Percentiles rank a stretch among this genome's conserved stretches.
phyloP scores from a whole-genome alignment of 768 basidiomycete genomes.

The Kwoniella shandongensis region DNA sequence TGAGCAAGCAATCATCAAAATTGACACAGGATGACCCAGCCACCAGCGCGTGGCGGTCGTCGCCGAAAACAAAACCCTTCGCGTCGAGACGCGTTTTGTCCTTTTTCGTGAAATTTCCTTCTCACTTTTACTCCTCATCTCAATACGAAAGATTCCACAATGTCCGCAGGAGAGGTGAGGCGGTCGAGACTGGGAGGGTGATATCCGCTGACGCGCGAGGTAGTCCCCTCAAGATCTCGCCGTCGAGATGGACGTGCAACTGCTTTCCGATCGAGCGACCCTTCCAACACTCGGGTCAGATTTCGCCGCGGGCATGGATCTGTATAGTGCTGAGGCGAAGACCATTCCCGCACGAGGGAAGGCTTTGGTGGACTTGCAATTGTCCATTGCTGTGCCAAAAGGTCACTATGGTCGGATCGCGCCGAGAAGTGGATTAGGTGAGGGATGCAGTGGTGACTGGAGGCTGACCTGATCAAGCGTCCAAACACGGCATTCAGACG shows the following conservation, averaged over 20 bases:
- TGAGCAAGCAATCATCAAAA: too few relatives aligned
- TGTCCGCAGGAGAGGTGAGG: constrained; percentile 19
- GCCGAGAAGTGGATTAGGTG: constrained; percentile 92
- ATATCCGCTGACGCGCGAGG: neutral
- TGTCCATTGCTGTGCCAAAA: constrained; percentile 86
- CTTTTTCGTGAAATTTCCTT: too few relatives aligned
- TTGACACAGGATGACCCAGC: too few relatives aligned
- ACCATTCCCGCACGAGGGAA: constrained; percentile 83
- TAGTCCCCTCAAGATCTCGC: constrained; percentile 20
- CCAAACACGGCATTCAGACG: constrained; percentile 95
- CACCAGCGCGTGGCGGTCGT: too few relatives aligned
- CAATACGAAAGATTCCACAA: neutral
- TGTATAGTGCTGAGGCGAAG: constrained; percentile 87
- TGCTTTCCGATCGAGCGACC: constrained; percentile 75
- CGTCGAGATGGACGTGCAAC: constrained; percentile 68
- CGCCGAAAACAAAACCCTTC: too few relatives aligned
- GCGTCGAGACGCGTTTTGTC: too few relatives aligned
- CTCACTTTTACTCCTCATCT: too few relatives aligned
- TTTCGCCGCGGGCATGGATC: constrained; percentile 87
- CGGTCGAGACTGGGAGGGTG: constrained; percentile 8
- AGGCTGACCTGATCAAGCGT: constrained; percentile 60
- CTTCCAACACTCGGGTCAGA: constrained; percentile 82
- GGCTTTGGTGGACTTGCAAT: constrained; percentile 83
- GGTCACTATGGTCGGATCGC: constrained; percentile 97
- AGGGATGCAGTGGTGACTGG: constrained; percentile 37